Conservation (phyloP, 208 protist genomes). For the Acanthamoeba castellanii region DNA sequence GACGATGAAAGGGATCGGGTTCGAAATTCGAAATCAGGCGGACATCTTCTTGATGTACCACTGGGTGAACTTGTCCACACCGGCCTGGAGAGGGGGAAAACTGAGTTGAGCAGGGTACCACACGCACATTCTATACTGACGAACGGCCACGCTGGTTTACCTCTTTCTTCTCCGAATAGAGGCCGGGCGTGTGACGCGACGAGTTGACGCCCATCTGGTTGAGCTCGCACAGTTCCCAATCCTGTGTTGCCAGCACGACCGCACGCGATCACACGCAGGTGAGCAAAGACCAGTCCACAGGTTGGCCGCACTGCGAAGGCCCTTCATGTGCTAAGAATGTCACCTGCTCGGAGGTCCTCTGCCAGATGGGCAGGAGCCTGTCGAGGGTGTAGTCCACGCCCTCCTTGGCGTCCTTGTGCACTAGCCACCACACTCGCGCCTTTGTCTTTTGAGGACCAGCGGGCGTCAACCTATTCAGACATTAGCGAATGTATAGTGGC, state of each 20-base stretch:
- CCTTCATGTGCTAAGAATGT: too few species aligned
- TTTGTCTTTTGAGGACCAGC: not conserved
- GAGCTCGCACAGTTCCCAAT: conserved; percentile 15
- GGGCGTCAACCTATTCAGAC: not conserved
- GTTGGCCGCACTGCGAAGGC: too few species aligned
- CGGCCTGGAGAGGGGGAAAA: not conserved
- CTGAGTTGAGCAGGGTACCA: not conserved
- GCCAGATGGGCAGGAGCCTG: not conserved
- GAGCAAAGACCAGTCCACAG: too few species aligned
- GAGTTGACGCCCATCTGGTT: conserved; percentile 34
- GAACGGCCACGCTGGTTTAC: not conserved
- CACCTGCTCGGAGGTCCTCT: conserved; percentile 9
- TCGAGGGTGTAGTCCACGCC: conserved; percentile 46
- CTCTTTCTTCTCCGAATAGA: conserved; percentile 47
- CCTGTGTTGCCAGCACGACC: not conserved
- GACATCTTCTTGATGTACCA: conserved; percentile 45
- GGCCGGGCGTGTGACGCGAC: not conserved
- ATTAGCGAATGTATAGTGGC: too few species aligned
- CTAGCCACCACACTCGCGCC: conserved; percentile 35
- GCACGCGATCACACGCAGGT: too few species aligned
- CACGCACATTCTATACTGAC: too few species aligned
- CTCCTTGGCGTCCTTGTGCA: conserved; percentile 12
- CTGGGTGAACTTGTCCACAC: conserved; percentile 45
- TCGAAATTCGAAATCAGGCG: not conserved
- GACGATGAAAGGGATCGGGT: too few species aligned